phyloP scores from a whole-genome alignment of 805 yeast genomes.

The Suhomyces faveliae region DNA sequence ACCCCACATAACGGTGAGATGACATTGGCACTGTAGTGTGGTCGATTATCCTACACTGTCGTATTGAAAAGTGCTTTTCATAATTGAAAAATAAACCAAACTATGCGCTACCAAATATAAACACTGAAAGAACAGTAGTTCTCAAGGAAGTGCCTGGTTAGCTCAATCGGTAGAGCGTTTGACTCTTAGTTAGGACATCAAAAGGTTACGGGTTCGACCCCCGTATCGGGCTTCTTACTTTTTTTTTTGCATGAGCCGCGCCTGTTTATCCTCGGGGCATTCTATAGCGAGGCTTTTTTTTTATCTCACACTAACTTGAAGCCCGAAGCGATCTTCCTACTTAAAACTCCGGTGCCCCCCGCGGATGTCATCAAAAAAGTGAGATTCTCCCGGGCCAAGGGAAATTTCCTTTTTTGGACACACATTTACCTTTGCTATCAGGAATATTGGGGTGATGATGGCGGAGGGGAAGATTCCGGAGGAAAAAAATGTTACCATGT shows the following conservation, averaged over 20 bases:
- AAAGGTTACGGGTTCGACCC: slow-evolving; percentile 21
- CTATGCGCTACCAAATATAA: not conserved
- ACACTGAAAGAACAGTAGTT: not conserved
- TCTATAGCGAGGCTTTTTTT: not conserved
- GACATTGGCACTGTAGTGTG: too few relatives aligned
- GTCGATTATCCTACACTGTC: too few relatives aligned
- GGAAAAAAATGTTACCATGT: not conserved
- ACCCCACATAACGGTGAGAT: too few relatives aligned
- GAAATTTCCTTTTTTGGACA: slow-evolving; percentile 4
- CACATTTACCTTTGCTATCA: not conserved
- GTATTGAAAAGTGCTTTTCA: too few relatives aligned
- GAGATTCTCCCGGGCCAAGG: slow-evolving; percentile 4
- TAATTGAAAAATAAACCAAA: too few relatives aligned
- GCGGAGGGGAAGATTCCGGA: slow-evolving; percentile 1
- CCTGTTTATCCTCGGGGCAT: not conserved
- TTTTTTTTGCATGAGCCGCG: not conserved
- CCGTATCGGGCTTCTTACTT: slow-evolving; percentile 16
- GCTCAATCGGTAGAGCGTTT: slow-evolving; percentile 16
- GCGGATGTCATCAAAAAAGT: not conserved
- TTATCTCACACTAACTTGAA: not conserved
- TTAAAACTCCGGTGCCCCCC: not conserved
- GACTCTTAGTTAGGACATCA: slow-evolving; percentile 14
- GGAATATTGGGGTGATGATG: slow-evolving; percentile 1
- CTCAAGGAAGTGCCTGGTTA: slow-evolving; percentile 10
- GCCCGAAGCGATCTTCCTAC: slow-evolving; percentile 1